Percentiles rank a stretch among this genome's conserved stretches.
phyloP scores from a whole-genome alignment of 148 eudicot species.

The Drosera capensis region DNA sequence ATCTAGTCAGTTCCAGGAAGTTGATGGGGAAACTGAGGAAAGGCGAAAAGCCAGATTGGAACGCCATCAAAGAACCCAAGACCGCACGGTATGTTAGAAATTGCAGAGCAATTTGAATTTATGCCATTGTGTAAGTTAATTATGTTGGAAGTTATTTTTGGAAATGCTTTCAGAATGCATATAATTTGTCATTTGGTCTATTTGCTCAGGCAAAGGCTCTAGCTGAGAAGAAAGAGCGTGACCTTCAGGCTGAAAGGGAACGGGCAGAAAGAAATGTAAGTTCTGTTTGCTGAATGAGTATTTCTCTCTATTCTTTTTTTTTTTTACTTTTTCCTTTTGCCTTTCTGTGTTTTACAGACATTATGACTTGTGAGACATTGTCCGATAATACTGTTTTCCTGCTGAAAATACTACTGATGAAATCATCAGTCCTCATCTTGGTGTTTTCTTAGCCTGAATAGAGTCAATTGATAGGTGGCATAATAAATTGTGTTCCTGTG shows the following conservation, averaged over 20 bases:
- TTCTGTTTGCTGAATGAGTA: too few species aligned
- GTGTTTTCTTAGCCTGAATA: too few species aligned
- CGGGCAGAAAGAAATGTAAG: slow-evolving; percentile 34
- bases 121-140: neutral
- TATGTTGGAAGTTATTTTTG: neutral
- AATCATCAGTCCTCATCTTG: too few species aligned
- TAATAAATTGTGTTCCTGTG: too few species aligned
- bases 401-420: too few species aligned
- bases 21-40: slow-evolving; percentile 32
- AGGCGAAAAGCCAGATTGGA: slow-evolving; percentile 35
- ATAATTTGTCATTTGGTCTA: neutral
- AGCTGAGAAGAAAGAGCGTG: slow-evolving; percentile 36
- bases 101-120: neutral
- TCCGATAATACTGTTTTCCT: too few species aligned
- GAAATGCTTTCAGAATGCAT: neutral
- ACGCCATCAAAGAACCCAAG: slow-evolving; percentile 37
- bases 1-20: slow-evolving; percentile 21
- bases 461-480: too few species aligned
- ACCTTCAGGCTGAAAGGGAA: slow-evolving; percentile 32
- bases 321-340: neutral
- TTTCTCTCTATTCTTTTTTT: neutral
- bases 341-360: too few species aligned
- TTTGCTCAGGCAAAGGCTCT: slow-evolving; percentile 30
- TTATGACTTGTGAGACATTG: too few species aligned
- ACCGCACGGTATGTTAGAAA: slow-evolving; percentile 30